Evolutionary conservation across 2,329 filamentous ascomycete species (phyloP).

Genomic region (Clonostachys rhizophaga): DNA sequence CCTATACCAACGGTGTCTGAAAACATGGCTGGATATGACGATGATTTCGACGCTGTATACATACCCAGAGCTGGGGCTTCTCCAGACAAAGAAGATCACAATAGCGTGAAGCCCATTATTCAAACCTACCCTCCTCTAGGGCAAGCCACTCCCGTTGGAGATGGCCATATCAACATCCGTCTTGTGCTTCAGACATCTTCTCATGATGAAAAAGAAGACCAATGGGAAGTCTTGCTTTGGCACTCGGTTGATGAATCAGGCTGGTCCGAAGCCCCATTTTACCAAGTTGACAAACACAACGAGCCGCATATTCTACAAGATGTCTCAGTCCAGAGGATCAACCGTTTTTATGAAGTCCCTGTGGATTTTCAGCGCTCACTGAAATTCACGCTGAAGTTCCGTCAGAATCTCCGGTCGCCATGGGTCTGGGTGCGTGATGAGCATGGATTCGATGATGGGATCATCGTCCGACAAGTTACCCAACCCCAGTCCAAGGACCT

Average conservation of each 20-base stretch:
- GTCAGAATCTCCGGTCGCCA: conserved; percentile 38
- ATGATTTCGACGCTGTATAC: neutral
- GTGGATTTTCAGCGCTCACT: conserved; percentile 43
- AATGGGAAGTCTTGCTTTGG: conserved; percentile 76
- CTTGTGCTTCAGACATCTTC: conserved; percentile 64
- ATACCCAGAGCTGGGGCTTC: neutral
- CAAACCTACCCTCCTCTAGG: conserved; percentile 67
- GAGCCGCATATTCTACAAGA: conserved; percentile 47
- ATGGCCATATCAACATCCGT: conserved; percentile 51
- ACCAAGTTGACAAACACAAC: conserved; percentile 11
- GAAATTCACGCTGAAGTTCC: conserved; percentile 70
- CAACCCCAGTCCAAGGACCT: conserved; percentile 31
- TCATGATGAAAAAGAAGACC: conserved; percentile 39
- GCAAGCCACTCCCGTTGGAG: conserved; percentile 60
- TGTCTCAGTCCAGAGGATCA: conserved; percentile 10
- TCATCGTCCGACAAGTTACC: conserved; percentile 29
- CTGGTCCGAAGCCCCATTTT: conserved; percentile 47
- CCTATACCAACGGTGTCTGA: too few relatives aligned
- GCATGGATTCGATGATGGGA: conserved; percentile 58
- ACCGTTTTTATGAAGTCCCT: conserved; percentile 49
- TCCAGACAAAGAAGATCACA: neutral
- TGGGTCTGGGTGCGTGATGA: conserved; percentile 73
- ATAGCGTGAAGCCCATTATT: conserved; percentile 23
- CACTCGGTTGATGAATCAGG: conserved; percentile 52
- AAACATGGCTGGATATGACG: neutral